Percentiles rank a stretch among this genome's conserved stretches.
phyloP scores from a whole-genome alignment of 768 basidiomycete genomes.

The Inosperma sp. region DNA sequence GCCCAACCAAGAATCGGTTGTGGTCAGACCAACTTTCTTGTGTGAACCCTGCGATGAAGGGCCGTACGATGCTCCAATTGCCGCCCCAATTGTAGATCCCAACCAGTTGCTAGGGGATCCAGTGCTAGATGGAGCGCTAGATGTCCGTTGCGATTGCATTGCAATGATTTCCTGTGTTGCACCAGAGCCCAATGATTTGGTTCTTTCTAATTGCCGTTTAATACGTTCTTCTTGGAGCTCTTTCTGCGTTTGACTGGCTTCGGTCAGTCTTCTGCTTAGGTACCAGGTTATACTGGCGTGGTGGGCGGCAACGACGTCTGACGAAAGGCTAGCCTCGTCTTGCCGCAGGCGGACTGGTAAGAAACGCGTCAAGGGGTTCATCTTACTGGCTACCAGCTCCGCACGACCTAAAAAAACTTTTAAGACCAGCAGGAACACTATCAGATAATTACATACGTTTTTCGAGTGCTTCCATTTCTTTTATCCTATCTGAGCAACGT shows the following conservation, averaged over 20 bases:
- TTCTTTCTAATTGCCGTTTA: slow-evolving; percentile 80
- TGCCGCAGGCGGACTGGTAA: slow-evolving; percentile 67
- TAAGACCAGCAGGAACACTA: slow-evolving; percentile 17
- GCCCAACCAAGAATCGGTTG: slow-evolving; percentile 25
- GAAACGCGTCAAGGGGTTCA: slow-evolving; percentile 62
- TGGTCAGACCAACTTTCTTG: slow-evolving; percentile 24
- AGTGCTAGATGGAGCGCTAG: slow-evolving; percentile 19
- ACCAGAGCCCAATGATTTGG: slow-evolving; percentile 76
- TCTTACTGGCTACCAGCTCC: slow-evolving; percentile 60
- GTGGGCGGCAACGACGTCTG: slow-evolving; percentile 84
- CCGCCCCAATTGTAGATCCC: slow-evolving; percentile 56
- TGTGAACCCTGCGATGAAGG: slow-evolving; percentile 25
- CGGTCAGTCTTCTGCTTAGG: slow-evolving; percentile 74
- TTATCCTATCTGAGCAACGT: slow-evolving; percentile 82
- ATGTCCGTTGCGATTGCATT: slow-evolving; percentile 30
- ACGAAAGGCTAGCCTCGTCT: slow-evolving; percentile 47
- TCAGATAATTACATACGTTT: slow-evolving; percentile 57
- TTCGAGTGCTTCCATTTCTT: slow-evolving; percentile 84
- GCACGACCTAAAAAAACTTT: slow-evolving; percentile 48
- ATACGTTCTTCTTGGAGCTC: slow-evolving; percentile 94
- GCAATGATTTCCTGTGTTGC: slow-evolving; percentile 59
- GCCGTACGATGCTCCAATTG: slow-evolving; percentile 45
- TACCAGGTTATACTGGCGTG: slow-evolving; percentile 92
- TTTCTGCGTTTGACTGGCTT: slow-evolving; percentile 73
- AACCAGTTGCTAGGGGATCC: slow-evolving; percentile 49